These are phyloP conservation scores for Pseudogymnoascus sp. DNA, from an alignment of 2,329 filamentous ascomycete genomes.

Conservation along the genomic window DNA sequence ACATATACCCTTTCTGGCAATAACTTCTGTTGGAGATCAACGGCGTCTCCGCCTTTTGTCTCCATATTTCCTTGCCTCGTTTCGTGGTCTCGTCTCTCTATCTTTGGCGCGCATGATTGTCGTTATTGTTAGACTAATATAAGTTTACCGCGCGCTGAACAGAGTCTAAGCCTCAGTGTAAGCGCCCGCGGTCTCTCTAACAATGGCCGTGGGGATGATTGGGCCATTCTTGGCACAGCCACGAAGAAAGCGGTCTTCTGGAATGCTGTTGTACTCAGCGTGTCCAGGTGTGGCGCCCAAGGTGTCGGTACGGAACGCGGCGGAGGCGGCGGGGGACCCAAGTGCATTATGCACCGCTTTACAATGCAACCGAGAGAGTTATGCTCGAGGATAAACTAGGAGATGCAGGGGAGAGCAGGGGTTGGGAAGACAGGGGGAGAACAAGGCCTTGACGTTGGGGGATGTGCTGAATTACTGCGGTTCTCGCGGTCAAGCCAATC, in stretches of 20 bases:
- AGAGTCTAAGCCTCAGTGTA: not conserved
- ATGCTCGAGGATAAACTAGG: not conserved
- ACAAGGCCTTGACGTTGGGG: not conserved
- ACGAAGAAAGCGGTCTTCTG: not conserved
- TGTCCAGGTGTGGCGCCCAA: not conserved
- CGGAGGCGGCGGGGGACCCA: not conserved
- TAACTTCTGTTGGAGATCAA: not conserved
- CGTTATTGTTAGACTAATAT: not conserved
- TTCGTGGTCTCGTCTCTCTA: not conserved
- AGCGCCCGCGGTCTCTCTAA: not conserved
- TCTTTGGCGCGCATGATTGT: not conserved
- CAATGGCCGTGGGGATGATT: not conserved
- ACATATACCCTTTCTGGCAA: not conserved
- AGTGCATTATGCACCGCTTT: not conserved
- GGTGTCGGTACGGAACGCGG: not conserved
- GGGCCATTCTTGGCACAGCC: not conserved
- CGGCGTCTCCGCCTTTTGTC: not conserved
- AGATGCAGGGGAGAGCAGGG: not conserved
- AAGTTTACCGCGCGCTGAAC: not conserved
- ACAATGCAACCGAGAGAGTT: not conserved
- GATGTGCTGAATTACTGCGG: not conserved
- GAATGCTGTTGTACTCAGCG: not conserved
- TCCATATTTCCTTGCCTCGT: not conserved
- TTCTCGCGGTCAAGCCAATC: not conserved
- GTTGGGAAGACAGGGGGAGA: not conserved